Percentiles rank a stretch among this genome's conserved stretches.
phyloP scores from a whole-genome alignment of 768 basidiomycete genomes.

The Leccinum variicolor region DNA sequence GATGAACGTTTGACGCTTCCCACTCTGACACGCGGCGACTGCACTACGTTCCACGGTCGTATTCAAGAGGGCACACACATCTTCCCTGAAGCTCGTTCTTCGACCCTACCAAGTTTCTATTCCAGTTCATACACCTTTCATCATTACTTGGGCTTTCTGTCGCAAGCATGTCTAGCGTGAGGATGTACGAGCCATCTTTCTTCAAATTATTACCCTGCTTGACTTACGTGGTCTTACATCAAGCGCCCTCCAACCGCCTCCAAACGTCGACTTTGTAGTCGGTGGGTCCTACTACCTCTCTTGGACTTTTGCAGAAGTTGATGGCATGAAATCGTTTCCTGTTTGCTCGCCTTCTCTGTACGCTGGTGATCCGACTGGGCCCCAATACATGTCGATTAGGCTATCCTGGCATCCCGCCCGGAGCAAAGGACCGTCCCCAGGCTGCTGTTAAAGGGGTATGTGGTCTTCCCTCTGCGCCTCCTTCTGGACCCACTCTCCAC shows the following conservation, averaged over 20 bases:
- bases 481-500: conserved; percentile 2
- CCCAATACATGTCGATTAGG: conserved; percentile 40
- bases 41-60: conserved; percentile 10
- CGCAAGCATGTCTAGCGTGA: conserved; percentile 40
- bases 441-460: conserved; percentile 84
- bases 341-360: neutral
- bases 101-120: neutral
- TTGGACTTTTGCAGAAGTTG: neutral
- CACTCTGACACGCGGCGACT: conserved; percentile 16
- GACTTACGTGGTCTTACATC: conserved; percentile 8
- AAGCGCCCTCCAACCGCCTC: conserved; percentile 81
- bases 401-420: conserved; percentile 87
- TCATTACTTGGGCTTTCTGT: neutral
- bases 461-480: conserved; percentile 15
- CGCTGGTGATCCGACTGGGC: conserved; percentile 9
- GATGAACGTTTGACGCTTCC: conserved; percentile 19
- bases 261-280: conserved; percentile 86
- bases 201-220: neutral
- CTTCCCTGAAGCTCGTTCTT: conserved; percentile 1
- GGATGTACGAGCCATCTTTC: conserved; percentile 36
- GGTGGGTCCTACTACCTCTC: conserved; percentile 41
- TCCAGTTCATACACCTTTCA: neutral
- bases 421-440: conserved; percentile 68
- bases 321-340: neutral
- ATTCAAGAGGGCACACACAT: conserved; percentile 1